phyloP scores from a whole-genome alignment of 1,284 basidiomycete genomes.

The Cryptococcus sp. region DNA sequence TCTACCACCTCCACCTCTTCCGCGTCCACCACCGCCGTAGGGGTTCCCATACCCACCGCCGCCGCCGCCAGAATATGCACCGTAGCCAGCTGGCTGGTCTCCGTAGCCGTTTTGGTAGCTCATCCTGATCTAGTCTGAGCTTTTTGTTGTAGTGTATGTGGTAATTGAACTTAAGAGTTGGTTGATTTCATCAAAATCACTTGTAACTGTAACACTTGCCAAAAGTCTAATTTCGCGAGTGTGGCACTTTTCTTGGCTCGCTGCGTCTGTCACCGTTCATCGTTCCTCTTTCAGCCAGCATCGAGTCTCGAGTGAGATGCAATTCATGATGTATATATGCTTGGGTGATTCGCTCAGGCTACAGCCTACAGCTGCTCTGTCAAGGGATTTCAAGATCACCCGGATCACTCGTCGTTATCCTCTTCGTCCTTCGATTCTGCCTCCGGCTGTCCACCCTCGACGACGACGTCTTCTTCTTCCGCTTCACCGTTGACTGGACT shows the following conservation, averaged over 20 bases:
- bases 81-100: conserved; percentile 1
- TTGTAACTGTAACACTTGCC: no score
- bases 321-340: neutral
- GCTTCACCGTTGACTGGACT: conserved; percentile 14
- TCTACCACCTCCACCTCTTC: conserved; percentile 18
- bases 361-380: neutral
- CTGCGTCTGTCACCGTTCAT: no score
- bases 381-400: neutral
- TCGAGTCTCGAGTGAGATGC: no score
- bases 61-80: conserved; percentile 10
- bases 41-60: conserved; percentile 15
- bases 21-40: conserved; percentile 16
- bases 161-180: no score
- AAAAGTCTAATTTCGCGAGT: neutral
- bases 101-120: neutral
- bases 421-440: neutral
- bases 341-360: neutral
- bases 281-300: neutral
- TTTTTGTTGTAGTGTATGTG: no score
- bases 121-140: neutral
- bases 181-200: no score
- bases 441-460: neutral
- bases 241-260: neutral
- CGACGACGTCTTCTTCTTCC: conserved; percentile 4
- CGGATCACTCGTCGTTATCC: conserved; percentile 10